These are phyloP conservation scores for Sherardia arvensis DNA, from an alignment of 257 asterid genomes.

Conservation along the genomic window DNA sequence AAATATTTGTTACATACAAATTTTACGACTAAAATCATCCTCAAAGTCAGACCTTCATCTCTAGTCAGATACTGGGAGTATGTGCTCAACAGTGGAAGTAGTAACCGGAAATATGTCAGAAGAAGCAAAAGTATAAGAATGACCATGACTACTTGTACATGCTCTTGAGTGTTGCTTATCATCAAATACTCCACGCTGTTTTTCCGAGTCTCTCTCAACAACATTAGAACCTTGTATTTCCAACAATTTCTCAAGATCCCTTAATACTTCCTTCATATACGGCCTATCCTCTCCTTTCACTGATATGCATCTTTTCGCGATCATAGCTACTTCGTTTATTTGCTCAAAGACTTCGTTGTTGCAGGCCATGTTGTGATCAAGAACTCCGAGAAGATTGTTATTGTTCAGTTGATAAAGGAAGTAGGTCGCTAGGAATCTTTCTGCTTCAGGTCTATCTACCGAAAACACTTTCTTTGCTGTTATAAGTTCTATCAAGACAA, in stretches of 20 bases:
- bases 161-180: background rate
- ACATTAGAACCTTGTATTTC: background rate
- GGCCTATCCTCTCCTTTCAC: no score
- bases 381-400: background rate
- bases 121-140: background rate
- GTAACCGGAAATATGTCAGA: background rate
- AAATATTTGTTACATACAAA: no score
- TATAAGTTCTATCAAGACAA: no score
- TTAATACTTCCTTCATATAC: slow-evolving; percentile 25
- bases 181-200: background rate
- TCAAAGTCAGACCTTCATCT: background rate
- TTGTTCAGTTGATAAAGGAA: slow-evolving; percentile 16
- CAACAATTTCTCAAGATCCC: background rate
- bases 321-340: slow-evolving; percentile 13
- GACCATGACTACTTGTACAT: background rate
- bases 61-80: background rate
- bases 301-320: slow-evolving; percentile 23
- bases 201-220: background rate
- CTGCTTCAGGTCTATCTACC: no score
- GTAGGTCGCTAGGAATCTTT: slow-evolving; percentile 18
- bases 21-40: no score
- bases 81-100: background rate
- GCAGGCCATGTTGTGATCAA: slow-evolving; percentile 13
- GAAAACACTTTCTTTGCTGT: no score
- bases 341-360: slow-evolving; percentile 9